Evolutionary conservation across 805 yeast genomes (phyloP), one percentile per base, ranked within the genome.

Genomic region (Cyberlindnera maclurae): DNA sequence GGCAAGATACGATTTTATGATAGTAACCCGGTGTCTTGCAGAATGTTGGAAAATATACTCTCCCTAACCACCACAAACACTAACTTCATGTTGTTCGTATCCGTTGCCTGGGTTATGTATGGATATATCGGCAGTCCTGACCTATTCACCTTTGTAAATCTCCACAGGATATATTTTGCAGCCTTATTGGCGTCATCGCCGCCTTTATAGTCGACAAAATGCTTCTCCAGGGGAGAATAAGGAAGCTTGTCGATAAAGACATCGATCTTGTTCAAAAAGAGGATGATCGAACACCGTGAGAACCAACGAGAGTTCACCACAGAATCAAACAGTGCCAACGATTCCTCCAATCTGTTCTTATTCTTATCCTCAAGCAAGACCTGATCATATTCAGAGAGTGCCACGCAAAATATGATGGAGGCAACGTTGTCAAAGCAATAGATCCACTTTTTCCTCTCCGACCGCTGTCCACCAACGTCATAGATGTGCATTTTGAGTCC

Each of bases 401-500:
- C 88, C 16, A 88, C 96, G 60, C 96, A 88, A 57, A 88, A 89
- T 43, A 89, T 85, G 36, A 89, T 82, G 34, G 84, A 69, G 0
- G 96, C 83, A 26, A 89, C 96, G 51, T 88, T 87, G 59, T 88
- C 96, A 53, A 93, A 93, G 56, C 96, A 86, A 62, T 93, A 94
- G 45, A 93, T 88, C 98, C 98, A 93, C 61, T 93, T 90, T 55
- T 84, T 85, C 38, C 98, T 78, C 65, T 93, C 98, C 3, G 94
- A 79, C 52, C 98, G 70, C 62, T 93, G 98, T 2, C 97, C 97
- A 46, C 97, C 97, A 34, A 89, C 96, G 59, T 89, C 97, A 54
- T 68, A 78, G 50, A 82, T 67, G 51, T 78, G 84, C 36, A 81
- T 63, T 50, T 72, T 71, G 30, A 79, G 57, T 20, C 77, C 78